Percentiles rank a stretch among this genome's conserved stretches.
Conservation (phyloP, 1,284 basidiomycete species). For the Boletellus sp. region DNA sequence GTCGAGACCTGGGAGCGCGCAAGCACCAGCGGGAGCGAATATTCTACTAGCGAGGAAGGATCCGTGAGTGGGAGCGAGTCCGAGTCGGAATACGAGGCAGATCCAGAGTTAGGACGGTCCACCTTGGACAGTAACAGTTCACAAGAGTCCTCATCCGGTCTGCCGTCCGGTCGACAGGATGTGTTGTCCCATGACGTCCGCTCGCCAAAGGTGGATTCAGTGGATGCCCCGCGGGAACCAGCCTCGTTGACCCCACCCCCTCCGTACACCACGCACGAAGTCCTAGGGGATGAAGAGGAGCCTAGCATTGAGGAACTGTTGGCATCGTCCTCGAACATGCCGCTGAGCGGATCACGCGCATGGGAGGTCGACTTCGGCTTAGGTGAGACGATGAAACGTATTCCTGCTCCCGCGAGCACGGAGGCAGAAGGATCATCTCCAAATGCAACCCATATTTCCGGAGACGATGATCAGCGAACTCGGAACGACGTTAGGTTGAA, state of each 20-base stretch:
- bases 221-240: neutral
- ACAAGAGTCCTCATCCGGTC: neutral
- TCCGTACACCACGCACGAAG: slow-evolving; percentile 11
- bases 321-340: slow-evolving; percentile 15
- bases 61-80: slow-evolving; percentile 20
- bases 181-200: neutral
- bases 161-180: neutral
- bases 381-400: slow-evolving; percentile 30
- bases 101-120: neutral
- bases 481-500: slow-evolving; percentile 1
- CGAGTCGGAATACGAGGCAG: slow-evolving; percentile 23
- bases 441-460: neutral
- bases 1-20: slow-evolving; percentile 30
- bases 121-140: neutral
- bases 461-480: neutral
- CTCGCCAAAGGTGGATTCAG: neutral
- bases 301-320: slow-evolving; percentile 30
- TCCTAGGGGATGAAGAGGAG: slow-evolving; percentile 20
- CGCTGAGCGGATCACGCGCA: slow-evolving; percentile 28
- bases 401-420: slow-evolving; percentile 9
- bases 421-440: neutral
- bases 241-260: slow-evolving; percentile 16
- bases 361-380: slow-evolving; percentile 29
- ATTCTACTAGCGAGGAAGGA: slow-evolving; percentile 18
- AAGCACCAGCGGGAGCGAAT: slow-evolving; percentile 27